Percentiles rank a stretch among this genome's conserved stretches.
phyloP scores from a whole-genome alignment of 129 eudicot genomes.

The Calendula officinalis region DNA sequence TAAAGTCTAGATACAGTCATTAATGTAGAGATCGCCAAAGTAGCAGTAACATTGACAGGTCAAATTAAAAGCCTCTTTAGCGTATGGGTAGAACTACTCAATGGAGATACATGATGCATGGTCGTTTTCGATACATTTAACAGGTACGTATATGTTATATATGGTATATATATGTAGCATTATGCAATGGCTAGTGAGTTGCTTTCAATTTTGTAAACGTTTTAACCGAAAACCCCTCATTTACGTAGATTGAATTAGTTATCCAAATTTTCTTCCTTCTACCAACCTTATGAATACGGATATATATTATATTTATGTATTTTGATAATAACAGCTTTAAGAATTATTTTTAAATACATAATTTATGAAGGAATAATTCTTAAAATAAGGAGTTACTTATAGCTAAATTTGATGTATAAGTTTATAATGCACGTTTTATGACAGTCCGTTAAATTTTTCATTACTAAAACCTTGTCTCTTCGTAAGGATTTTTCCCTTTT shows the following conservation, averaged over 20 bases:
- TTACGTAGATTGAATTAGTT: conserved; percentile 23
- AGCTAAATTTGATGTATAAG: too few species aligned
- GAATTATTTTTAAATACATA: too few species aligned
- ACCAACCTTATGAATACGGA: conserved; percentile 20
- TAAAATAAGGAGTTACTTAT: too few species aligned
- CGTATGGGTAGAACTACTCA: conserved; percentile 34
- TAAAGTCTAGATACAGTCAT: conserved; percentile 15
- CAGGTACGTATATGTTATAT: conserved; percentile 15
- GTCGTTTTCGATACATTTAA: conserved; percentile 32
- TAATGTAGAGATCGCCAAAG: conserved; percentile 40
- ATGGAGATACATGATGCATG: conserved; percentile 22
- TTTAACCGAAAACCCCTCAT: conserved; percentile 10
- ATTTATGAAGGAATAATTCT: too few species aligned
- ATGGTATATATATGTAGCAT: conserved; percentile 20
- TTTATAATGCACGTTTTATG: too few species aligned
- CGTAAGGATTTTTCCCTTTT: conserved; percentile 11
- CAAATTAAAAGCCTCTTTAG: conserved; percentile 34
- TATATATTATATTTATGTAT: too few species aligned
- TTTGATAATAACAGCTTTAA: too few species aligned
- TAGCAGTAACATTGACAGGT: conserved; percentile 25
- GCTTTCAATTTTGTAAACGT: conserved; percentile 12
- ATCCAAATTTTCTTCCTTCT: conserved; percentile 23
- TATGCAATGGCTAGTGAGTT: conserved; percentile 11
- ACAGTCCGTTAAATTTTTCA: too few species aligned
- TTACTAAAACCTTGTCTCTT: too few species aligned